Evolutionary conservation across 192 early-diverging fungal species (phyloP), one percentile per base, ranked within the genome.

Genomic region (Backusella tarrabulga): DNA sequence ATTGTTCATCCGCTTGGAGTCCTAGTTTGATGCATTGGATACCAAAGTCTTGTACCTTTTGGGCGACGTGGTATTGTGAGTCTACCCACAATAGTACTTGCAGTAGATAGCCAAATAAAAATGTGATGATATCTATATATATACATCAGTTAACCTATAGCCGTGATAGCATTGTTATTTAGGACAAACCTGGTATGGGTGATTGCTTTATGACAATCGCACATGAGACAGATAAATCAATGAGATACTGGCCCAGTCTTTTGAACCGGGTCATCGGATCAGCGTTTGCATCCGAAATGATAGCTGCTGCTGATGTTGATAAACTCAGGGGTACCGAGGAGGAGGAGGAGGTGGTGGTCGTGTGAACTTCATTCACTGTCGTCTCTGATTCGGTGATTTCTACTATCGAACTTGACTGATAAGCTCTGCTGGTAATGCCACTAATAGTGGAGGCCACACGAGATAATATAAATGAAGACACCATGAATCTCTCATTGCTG

Each of bases 201-300:
- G 87, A 88, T 54, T 86, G 87, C 73, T 90, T 90, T 8, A 90
- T 70, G 5, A 84, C 72, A 52, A 90, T 85, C 0, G 88, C 88
- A 66, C 80, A 78, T 12, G 79, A 69, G 32, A 90, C 83, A 0
- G 83, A 81, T 0, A 82, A 76, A 14, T 87, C 77, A 67, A 88
- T 88, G 2, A 90, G 80, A 52, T 42, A 72, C 60, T 76, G 80
- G 17, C 77, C 74, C 46, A 82, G 42, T 34, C 38, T 52, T 72
- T 78, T 75, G 44, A 82, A 82, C 19, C 77, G 73, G 44, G 66
- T n/a, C 9, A 82, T 72, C 12, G 73, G 67, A 72, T 78, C 76
- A 60, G 15, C 66, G 29, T 68, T 34, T 9, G 21, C 17, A 50
- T 32, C 68, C 29, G 46, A 46, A 6, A 34, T 52, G 44, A 50